These are phyloP conservation scores for Ochetophila trinervis DNA, from an alignment of 306 rosid genomes.

Conservation along the genomic window DNA sequence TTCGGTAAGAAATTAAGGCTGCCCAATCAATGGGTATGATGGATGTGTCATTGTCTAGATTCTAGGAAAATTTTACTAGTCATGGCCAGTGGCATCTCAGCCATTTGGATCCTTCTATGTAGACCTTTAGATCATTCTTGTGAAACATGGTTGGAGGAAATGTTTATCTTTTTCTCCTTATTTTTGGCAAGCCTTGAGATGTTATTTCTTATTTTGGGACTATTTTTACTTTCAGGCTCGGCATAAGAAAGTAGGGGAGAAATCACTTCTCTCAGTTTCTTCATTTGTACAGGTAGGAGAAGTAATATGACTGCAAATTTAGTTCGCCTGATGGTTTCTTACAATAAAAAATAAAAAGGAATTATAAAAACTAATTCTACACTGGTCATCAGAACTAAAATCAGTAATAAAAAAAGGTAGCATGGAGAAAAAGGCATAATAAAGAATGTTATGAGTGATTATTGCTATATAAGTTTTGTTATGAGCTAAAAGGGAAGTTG, in stretches of 20 bases:
- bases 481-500: too few species aligned
- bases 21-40: too few species aligned
- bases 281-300: constrained; percentile 68
- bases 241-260: constrained; percentile 95
- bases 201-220: constrained; percentile 17
- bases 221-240: constrained; percentile 71
- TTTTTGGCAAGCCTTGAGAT: background rate
- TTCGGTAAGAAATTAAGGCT: too few species aligned
- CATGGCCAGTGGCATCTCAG: too few species aligned
- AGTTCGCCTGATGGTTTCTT: background rate
- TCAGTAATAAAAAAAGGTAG: background rate
- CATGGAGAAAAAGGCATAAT: background rate
- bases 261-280: constrained; percentile 90
- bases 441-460: too few species aligned
- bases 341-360: background rate
- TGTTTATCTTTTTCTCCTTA: background rate
- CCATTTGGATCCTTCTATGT: too few species aligned
- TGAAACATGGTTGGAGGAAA: background rate
- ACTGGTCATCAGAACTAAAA: background rate
- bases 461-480: too few species aligned
- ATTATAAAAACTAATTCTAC: background rate
- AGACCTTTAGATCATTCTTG: too few species aligned
- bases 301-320: background rate
- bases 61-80: too few species aligned
- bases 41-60: too few species aligned